phyloP scores from a whole-genome alignment of 208 protist genomes.

The Leishmania martiniquensis region DNA sequence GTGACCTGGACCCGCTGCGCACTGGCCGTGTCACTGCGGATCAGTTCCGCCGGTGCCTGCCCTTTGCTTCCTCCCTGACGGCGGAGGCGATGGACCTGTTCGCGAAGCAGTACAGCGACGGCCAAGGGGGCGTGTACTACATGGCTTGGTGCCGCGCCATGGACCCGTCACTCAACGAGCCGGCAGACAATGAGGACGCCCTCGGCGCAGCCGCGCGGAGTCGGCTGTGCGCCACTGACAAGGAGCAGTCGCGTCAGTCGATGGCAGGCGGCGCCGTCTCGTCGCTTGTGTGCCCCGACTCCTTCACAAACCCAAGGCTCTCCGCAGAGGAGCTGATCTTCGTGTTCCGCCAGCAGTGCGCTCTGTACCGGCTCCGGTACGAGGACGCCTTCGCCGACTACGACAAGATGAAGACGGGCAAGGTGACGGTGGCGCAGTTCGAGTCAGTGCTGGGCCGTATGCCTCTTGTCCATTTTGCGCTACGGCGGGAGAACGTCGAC shows the following conservation, averaged over 20 bases:
- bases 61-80: constrained; percentile 35
- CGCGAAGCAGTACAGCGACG: constrained; percentile 77
- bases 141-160: constrained; percentile 77
- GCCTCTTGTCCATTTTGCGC: constrained; percentile 72
- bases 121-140: constrained; percentile 72
- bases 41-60: constrained; percentile 75
- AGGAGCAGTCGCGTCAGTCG: constrained; percentile 15
- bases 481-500: constrained; percentile 68
- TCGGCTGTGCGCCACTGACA: background rate
- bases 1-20: constrained; percentile 79
- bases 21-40: constrained; percentile 68
- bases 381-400: constrained; percentile 84
- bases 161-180: constrained; percentile 33
- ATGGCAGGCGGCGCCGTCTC: constrained; percentile 15
- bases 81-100: constrained; percentile 48
- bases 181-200: background rate
- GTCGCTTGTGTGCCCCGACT: constrained; percentile 20
- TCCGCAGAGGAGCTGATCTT: constrained; percentile 53
- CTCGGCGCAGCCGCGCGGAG: background rate
- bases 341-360: constrained; percentile 68
- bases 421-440: constrained; percentile 81
- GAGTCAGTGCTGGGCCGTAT: constrained; percentile 78
- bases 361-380: constrained; percentile 76
- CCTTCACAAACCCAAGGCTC: constrained; percentile 38
- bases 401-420: constrained; percentile 85